Base-by-base conservation (phyloP, 495 filamentous ascomycete genomes). In the Tuber magnatum region DNA sequence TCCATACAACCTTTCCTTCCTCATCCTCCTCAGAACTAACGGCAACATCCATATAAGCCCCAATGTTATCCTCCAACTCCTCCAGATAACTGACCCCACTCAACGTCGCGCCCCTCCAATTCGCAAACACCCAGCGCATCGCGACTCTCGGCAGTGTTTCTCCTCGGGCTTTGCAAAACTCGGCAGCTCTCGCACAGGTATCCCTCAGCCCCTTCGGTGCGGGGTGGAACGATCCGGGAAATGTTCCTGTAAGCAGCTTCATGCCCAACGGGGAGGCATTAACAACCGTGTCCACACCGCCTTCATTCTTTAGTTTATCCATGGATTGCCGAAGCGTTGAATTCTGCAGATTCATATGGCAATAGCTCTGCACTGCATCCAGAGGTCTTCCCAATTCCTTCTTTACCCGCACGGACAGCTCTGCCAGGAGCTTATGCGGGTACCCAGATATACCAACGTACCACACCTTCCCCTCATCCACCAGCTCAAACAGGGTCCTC, bases 401-500 rank as follows among this genome's bases (percentile, higher is more conserved):
- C 14, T 89, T 84, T 0, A 97, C 84, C 84, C 90, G 85, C 83
- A 95, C 92, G 1, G 94, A 89, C 1, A 97, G 85, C 3, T 87
- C 85, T 77, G 88, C 90, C 0, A 99, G 87, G 20, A 90, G 85
- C 14, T 88, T 84, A 0, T 96, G 89, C 0, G 94, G 95, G 74
- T 97, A 97, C 8, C 94, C 95, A 3, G 92, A 96, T 79, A 99
- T 97, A 41, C 94, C 94, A 2, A 97, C 87, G 81, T 97, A 96
- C 71, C 88, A 89, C 7, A 99, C 80, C 0, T 87, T 80, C 0
- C 91, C 89, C 72, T 86, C 85, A 76, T 91, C 89, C 28, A 88
- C 85, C 38, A 92, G 86, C 28, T 87, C 86, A 12, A 91, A 88
- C 70, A 92, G 83, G 77, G 91, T 90, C 0, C 80, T 82, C 4